A percentile compares a stretch with the other conserved stretches of the same genome.
Conservation (phyloP, 164 flowering plant genomes). For the Dillenia turbinata region DNA sequence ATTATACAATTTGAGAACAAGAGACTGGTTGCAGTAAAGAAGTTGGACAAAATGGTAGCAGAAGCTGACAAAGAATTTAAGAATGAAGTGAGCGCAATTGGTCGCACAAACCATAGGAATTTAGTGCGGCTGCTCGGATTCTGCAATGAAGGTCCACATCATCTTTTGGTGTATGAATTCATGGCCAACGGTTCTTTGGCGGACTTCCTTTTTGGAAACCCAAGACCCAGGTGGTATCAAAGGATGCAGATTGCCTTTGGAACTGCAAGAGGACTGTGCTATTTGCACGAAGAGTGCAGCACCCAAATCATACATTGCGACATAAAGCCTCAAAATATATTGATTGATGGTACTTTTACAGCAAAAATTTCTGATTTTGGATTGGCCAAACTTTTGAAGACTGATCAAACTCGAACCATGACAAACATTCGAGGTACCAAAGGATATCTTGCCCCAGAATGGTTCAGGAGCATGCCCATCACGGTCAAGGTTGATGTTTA, state of each 20-base stretch:
- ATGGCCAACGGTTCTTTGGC: constrained; percentile 20
- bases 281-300: constrained; percentile 21
- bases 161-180: constrained; percentile 21
- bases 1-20: not conserved
- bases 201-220: constrained; percentile 12
- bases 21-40: constrained; percentile 18
- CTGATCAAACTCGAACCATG: constrained; percentile 13
- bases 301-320: constrained; percentile 24
- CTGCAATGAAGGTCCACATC: constrained; percentile 18
- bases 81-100: constrained; percentile 18
- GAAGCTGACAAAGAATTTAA: constrained; percentile 14
- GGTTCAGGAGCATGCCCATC: constrained; percentile 20
- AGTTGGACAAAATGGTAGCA: constrained; percentile 8
- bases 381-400: constrained; percentile 21
- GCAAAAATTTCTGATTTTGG: constrained; percentile 27
- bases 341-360: constrained; percentile 11
- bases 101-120: constrained; percentile 23
- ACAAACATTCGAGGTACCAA: constrained; percentile 22
- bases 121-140: constrained; percentile 19
- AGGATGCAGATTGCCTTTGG: constrained; percentile 17
- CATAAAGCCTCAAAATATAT: constrained; percentile 24
- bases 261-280: constrained; percentile 18
- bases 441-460: constrained; percentile 26
- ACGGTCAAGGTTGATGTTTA: constrained; percentile 27
- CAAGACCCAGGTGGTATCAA: constrained; percentile 16